These are phyloP conservation scores for Salinomyces thailandicus DNA, from an alignment of 2,329 filamentous ascomycete species.

Conservation along the genomic window DNA sequence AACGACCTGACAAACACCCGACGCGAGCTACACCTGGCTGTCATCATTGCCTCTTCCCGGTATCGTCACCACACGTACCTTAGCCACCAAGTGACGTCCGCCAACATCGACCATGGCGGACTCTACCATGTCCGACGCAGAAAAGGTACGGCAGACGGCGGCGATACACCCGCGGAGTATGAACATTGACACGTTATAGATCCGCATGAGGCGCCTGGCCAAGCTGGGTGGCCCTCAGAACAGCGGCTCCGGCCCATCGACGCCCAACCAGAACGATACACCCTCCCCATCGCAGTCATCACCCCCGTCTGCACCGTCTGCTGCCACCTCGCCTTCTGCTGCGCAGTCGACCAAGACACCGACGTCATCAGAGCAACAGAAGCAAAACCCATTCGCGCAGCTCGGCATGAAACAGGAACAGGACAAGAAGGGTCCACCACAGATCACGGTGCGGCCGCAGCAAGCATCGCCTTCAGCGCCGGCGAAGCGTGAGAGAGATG, in stretches of 20 bases:
- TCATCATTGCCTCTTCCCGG: too few species aligned
- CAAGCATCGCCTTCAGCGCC: constrained; percentile 17
- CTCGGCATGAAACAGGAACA: constrained; percentile 24
- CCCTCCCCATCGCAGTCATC: constrained; percentile 12
- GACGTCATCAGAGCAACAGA: constrained; percentile 1
- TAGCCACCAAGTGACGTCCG: too few species aligned
- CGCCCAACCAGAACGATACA: constrained; percentile 5
- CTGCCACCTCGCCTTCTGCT: constrained; percentile 4
- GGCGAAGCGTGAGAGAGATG: constrained; percentile 27
- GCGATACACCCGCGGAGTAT: background rate
- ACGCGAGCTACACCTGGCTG: too few species aligned
- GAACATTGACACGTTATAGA: constrained; percentile 34
- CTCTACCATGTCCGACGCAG: constrained; percentile 33
- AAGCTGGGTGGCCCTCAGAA: constrained; percentile 43
- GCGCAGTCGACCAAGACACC: constrained; percentile 5
- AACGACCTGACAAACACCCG: too few species aligned
- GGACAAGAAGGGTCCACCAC: constrained; percentile 20
- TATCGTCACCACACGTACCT: too few species aligned
- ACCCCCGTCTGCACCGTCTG: constrained; percentile 6
- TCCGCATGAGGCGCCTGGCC: constrained; percentile 56
- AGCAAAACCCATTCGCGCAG: constrained; percentile 16
- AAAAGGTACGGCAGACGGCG: constrained; percentile 30
- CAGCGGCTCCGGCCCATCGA: constrained; percentile 16
- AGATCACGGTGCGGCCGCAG: constrained; percentile 24
- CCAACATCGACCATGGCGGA: constrained; percentile 17